A percentile compares a stretch with the other conserved stretches of the same genome.
Evolutionary conservation across 2,329 filamentous ascomycete species (phyloP).

Genomic region (Monosporascus sp.): DNA sequence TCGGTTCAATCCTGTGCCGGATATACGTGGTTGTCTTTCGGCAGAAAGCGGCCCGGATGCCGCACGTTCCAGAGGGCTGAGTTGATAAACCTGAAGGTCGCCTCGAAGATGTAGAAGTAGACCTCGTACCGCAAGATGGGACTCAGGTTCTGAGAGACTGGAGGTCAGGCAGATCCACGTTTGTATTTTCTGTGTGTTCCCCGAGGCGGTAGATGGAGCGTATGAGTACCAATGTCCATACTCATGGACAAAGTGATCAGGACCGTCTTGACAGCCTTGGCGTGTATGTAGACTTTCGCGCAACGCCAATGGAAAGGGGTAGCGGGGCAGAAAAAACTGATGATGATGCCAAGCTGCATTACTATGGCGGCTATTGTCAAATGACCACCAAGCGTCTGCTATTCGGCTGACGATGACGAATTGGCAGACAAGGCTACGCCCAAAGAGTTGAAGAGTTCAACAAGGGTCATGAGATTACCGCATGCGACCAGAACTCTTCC

Average conservation of each 20-base stretch:
- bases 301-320: conserved; percentile 28
- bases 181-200: conserved; percentile 35
- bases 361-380: conserved; percentile 22
- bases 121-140: conserved; percentile 38
- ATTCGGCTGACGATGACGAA: conserved; percentile 6
- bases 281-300: conserved; percentile 8
- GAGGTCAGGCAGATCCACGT: conserved; percentile 27
- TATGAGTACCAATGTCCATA: conserved; percentile 37
- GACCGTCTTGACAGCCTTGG: conserved; percentile 12
- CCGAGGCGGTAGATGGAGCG: conserved; percentile 47
- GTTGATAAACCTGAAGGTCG: conserved; percentile 37
- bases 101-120: conserved; percentile 44
- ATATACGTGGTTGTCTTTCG: conserved; percentile 32
- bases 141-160: conserved; percentile 25
- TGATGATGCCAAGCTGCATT: conserved; percentile 35
- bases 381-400: conserved; percentile 1
- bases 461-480: conserved; percentile 32
- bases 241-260: conserved; percentile 39
- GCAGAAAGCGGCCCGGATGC: conserved; percentile 38
- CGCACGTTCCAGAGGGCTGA: conserved; percentile 37
- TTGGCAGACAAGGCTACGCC: conserved; percentile 25
- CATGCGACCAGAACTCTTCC: conserved; percentile 42
- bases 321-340: conserved; percentile 30
- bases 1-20: conserved; percentile 33
- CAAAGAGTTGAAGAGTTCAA: conserved; percentile 32